Conservation (phyloP, 345 rosid genomes). For the Eucalyptus guilfoylei region DNA sequence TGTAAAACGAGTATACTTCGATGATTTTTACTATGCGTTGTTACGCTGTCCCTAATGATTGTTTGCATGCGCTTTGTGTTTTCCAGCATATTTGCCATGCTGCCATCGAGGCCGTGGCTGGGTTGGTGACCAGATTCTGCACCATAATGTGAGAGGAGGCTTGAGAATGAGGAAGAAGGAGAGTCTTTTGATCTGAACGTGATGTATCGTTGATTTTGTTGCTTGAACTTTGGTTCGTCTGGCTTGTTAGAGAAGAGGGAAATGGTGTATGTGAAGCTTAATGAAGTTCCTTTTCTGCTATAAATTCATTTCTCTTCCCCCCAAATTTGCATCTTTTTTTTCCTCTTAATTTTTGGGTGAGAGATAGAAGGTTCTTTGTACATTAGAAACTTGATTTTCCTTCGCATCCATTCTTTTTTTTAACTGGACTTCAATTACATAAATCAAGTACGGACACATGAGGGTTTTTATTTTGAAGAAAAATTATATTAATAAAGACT, state of each 20-base stretch:
- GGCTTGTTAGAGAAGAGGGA: not conserved
- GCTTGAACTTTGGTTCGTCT: not conserved
- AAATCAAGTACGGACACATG: not conserved
- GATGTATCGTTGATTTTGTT: not conserved
- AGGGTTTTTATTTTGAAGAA: not conserved
- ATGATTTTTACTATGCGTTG: not conserved
- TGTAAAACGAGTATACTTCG: not conserved
- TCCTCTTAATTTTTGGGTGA: not conserved
- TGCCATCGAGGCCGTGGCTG: rapidly evolving
- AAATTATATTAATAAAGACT: not conserved
- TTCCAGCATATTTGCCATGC: not conserved
- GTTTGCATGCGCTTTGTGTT: not conserved
- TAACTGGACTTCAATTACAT: not conserved
- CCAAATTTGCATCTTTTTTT: not conserved
- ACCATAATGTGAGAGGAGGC: not conserved
- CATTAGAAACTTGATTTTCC: not conserved
- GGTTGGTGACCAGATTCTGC: not conserved
- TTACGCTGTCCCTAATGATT: not conserved
- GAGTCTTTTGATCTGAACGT: not conserved
- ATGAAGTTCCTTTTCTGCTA: not conserved
- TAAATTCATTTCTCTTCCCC: not conserved
- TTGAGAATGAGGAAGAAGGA: not conserved
- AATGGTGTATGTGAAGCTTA: not conserved
- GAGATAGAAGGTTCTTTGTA: not conserved
- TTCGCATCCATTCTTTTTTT: not conserved